Evolutionary conservation across 108 stramenopile species (phyloP).

Genomic region (Nannochloropsis gaditana): DNA sequence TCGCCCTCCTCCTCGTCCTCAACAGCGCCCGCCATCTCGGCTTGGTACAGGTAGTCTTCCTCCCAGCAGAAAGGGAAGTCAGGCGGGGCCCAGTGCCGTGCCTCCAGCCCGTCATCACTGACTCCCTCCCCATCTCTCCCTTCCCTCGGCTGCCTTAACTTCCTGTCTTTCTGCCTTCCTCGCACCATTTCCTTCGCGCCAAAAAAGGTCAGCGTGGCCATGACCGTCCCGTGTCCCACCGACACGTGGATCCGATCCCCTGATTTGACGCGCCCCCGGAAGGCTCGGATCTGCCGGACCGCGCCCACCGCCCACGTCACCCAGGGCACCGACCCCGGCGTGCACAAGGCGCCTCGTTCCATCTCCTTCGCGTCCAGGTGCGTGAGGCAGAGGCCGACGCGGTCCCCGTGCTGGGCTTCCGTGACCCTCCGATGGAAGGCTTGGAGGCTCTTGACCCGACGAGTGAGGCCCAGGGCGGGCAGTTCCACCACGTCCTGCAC

Average conservation of each 20-base stretch:
- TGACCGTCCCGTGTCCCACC: constrained; percentile 88
- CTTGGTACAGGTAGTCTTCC: constrained; percentile 68
- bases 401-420: constrained; percentile 72
- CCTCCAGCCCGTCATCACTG: constrained; percentile 53
- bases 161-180: constrained; percentile 10
- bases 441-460: constrained; percentile 93
- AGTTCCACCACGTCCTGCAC: constrained; percentile 88
- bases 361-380: constrained; percentile 81
- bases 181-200: constrained; percentile 73
- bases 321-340: constrained; percentile 72
- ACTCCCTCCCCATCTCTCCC: constrained; percentile 34
- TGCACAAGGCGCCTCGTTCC: constrained; percentile 79
- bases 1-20: constrained; percentile 12
- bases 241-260: constrained; percentile 79
- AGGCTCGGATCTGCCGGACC: constrained; percentile 79
- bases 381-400: constrained; percentile 87
- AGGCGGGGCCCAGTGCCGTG: constrained; percentile 66
- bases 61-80: constrained; percentile 68
- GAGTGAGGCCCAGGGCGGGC: constrained; percentile 65
- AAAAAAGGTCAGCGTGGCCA: constrained; percentile 94
- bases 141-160: too few species aligned
- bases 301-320: constrained; percentile 72
- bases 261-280: constrained; percentile 57
- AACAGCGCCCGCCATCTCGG: constrained; percentile 52
- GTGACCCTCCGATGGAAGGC: constrained; percentile 81